Percentiles rank a stretch among this genome's conserved stretches.
phyloP scores from a whole-genome alignment of 768 basidiomycete genomes.

The Xanthoconium purpureum region DNA sequence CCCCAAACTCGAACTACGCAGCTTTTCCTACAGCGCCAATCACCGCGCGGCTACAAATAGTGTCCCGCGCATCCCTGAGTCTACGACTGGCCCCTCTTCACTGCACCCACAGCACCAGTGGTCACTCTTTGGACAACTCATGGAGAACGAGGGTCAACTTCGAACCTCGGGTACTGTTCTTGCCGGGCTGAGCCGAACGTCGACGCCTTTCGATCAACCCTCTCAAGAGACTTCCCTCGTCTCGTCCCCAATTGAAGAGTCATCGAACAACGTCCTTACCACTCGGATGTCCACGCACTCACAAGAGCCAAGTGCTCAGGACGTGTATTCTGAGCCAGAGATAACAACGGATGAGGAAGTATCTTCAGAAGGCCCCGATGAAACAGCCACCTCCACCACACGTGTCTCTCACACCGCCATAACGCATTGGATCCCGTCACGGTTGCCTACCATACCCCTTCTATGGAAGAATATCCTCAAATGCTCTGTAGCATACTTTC shows the following conservation, averaged over 20 bases:
- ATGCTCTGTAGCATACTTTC: constrained; percentile 86
- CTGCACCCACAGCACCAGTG: constrained; percentile 42
- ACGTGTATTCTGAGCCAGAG: neutral
- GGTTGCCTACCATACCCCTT: constrained; percentile 42
- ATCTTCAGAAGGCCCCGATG: constrained; percentile 15
- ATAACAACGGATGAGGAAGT: constrained; percentile 8
- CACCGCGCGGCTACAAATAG: constrained; percentile 5
- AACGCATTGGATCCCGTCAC: constrained; percentile 9
- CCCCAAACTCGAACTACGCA: constrained; percentile 10
- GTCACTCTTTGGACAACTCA: constrained; percentile 67
- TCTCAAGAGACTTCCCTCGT: neutral
- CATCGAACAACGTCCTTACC: neutral
- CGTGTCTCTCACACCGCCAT: constrained; percentile 6
- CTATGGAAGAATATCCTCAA: constrained; percentile 78
- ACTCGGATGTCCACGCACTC: neutral
- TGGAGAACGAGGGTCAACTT: constrained; percentile 60
- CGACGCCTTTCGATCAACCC: neutral
- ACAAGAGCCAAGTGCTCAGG: neutral
- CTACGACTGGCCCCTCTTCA: neutral
- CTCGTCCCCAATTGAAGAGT: constrained; percentile 2
- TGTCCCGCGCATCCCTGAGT: constrained; percentile 7
- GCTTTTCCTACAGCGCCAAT: constrained; percentile 3
- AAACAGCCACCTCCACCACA: constrained; percentile 3
- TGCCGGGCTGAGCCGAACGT: constrained; percentile 4
- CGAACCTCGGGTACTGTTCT: constrained; percentile 3